Percentiles rank a stretch among this genome's conserved stretches.
These are phyloP conservation scores for Phytophthora sp. DNA, from an alignment of 352 stramenopile species.

Conservation along the genomic window DNA sequence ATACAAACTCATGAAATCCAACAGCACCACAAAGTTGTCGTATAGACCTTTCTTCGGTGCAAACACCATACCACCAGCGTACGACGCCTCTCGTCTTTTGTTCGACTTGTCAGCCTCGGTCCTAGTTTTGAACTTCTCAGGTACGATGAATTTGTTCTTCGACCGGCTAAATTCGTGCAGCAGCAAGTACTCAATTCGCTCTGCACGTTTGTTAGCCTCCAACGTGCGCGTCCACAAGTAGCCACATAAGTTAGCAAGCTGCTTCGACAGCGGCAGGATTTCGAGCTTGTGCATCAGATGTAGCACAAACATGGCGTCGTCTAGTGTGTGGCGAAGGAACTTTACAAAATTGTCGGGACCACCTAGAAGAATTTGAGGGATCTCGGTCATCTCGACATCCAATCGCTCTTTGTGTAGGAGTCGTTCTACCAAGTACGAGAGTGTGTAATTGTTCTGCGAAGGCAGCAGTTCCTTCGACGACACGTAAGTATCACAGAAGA, in stretches of 20 bases:
- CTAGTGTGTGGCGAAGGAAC: slow-evolving; percentile 94
- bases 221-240: slow-evolving; percentile 98
- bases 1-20: slow-evolving; percentile 99
- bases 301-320: slow-evolving; percentile 97
- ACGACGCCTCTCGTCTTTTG: slow-evolving; percentile 90
- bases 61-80: slow-evolving; percentile 98
- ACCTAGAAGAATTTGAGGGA: slow-evolving; percentile 93
- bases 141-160: slow-evolving; percentile 98
- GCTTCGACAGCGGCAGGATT: slow-evolving; percentile 98
- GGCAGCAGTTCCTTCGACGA: slow-evolving; percentile 97
- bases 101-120: slow-evolving; percentile 64
- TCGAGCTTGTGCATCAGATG: slow-evolving; percentile 98
- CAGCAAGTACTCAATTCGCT: slow-evolving; percentile 99
- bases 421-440: slow-evolving; percentile 94
- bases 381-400: slow-evolving; percentile 96
- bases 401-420: slow-evolving; percentile 89
- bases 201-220: slow-evolving; percentile 96
- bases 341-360: slow-evolving; percentile 92
- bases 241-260: slow-evolving; percentile 98
- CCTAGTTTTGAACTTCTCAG: slow-evolving; percentile 92
- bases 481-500: slow-evolving; percentile 98
- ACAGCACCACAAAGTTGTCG: slow-evolving; percentile 99
- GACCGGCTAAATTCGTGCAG: slow-evolving; percentile 97
- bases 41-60: slow-evolving; percentile 99
- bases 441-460: slow-evolving; percentile 98